Conservation (phyloP, 179 eudicot species). For the Silene coronaria region DNA sequence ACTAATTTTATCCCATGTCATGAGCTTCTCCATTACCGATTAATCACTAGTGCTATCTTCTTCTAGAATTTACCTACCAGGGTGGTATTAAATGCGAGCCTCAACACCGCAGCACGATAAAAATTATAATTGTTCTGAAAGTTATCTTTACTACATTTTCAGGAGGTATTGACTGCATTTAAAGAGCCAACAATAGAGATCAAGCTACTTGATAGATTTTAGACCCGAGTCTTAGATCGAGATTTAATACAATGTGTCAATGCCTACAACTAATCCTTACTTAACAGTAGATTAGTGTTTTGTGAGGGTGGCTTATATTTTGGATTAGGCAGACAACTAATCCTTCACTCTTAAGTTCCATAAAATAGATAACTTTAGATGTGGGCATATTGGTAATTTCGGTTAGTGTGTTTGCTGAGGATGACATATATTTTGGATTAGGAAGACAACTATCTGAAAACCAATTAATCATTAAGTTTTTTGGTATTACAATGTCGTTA, state of each 20-base stretch:
- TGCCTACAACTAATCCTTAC: background rate
- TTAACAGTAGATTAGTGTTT: background rate
- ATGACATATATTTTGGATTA: constrained; percentile 1
- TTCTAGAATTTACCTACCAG: too few relatives aligned
- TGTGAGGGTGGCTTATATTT: background rate
- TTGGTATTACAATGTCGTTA: background rate
- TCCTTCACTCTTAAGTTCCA: background rate
- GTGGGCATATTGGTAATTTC: background rate
- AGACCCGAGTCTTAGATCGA: background rate
- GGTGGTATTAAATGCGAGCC: too few relatives aligned
- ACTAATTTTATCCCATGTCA: too few relatives aligned
- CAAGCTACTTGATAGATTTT: background rate
- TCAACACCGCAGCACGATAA: background rate
- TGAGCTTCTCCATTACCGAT: background rate
- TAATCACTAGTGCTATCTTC: background rate
- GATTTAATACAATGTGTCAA: background rate
- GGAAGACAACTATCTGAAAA: background rate
- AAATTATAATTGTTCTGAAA: background rate
- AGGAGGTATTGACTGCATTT: background rate
- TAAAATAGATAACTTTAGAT: background rate
- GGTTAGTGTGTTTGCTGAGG: constrained; percentile 14
- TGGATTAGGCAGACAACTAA: background rate
- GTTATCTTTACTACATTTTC: background rate
- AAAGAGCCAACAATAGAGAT: background rate
- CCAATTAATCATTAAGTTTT: constrained; percentile 6